Base-by-base conservation (phyloP, 1,284 basidiomycete genomes). In the Sparassis latifolia region DNA sequence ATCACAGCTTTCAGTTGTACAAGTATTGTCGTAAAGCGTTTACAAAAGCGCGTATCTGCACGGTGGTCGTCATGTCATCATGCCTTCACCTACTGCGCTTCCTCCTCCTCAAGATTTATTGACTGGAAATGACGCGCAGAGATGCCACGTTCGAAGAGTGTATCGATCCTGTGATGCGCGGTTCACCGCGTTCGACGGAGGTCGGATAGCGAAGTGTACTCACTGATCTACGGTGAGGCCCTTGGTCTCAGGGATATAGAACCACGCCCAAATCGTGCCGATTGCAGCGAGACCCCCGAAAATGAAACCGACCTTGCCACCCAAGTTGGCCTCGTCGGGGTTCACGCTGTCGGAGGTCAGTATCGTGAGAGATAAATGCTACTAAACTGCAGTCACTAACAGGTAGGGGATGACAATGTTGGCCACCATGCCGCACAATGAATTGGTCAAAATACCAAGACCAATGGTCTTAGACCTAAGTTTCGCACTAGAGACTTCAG, bases 271-370 rank as follows among this genome's bases (percentile, higher is more conserved):
- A 29, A 33, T 37, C 3, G 42, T 48, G 3, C 51, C 51, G 33
- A 52, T 28, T 5, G 45, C 51, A 32, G 42, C 37, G 4, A 53
- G 52, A 33, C 52, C 52, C 5, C 52, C 52, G 27, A 53, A 53
- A 31, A 53, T 53, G 45, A 53, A 53, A 42, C 52, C 52, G 31
- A 49, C 48, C 41, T 53, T 53, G 12, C 52, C 52, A 3, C 52
- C 48, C 28, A 53, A 44, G 44, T 53, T 53, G 32, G 52, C 52
- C 39, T 53, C 52, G 41, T 53, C 40, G 12, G 52, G 52, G 6
- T 44, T 53, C 31, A 53, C 51, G 2, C 51, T 52, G 38, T 27
- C 20, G 20, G 20, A 20, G 20, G 20, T 20, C 20, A 20, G 20
- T 20, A 20, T 20, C 20, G 20, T 20, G 20, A 20, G 20, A 20